Conservation (phyloP, 805 yeast genomes). For the Starmerella ratchasimensis region DNA sequence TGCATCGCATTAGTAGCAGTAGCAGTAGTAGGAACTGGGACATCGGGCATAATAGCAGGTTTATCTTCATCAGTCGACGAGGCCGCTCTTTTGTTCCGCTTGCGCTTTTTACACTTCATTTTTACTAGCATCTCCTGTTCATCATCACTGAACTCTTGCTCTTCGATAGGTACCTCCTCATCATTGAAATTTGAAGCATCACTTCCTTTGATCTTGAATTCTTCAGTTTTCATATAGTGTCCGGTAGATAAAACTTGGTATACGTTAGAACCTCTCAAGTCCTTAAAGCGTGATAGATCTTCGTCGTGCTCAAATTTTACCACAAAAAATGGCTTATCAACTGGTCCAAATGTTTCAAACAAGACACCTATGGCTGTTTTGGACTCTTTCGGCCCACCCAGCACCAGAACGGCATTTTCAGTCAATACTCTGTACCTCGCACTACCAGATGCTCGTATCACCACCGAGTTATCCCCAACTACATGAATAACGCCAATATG, state of each 20-base stretch:
- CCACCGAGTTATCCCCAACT: constrained; percentile 55
- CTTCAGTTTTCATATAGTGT: constrained; percentile 61
- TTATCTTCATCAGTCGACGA: too few species aligned
- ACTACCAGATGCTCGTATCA: constrained; percentile 57
- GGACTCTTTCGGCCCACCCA: constrained; percentile 28
- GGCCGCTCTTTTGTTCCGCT: constrained; percentile 23
- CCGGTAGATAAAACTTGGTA: constrained; percentile 73
- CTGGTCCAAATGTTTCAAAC: constrained; percentile 80
- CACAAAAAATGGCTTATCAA: constrained; percentile 68
- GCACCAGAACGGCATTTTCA: constrained; percentile 63
- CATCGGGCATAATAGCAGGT: not conserved
- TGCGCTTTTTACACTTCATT: constrained; percentile 48
- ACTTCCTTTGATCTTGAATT: constrained; percentile 65
- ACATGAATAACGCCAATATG: constrained; percentile 56
- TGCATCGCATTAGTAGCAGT: not conserved
- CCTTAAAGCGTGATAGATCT: constrained; percentile 35
- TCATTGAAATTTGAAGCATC: constrained; percentile 94
- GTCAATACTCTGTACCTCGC: constrained; percentile 76
- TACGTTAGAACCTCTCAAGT: constrained; percentile 41
- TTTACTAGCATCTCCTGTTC: constrained; percentile 70
- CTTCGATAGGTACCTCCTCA: constrained; percentile 85
- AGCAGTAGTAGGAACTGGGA: not conserved
- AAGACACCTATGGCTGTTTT: constrained; percentile 58
- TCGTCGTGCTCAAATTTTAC: constrained; percentile 48
- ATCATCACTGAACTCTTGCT: constrained; percentile 91